Evolutionary conservation across 176 grass and related monocot species (phyloP), one percentile per base, ranked within the genome.

Genomic region (Ensete ventricosum): DNA sequence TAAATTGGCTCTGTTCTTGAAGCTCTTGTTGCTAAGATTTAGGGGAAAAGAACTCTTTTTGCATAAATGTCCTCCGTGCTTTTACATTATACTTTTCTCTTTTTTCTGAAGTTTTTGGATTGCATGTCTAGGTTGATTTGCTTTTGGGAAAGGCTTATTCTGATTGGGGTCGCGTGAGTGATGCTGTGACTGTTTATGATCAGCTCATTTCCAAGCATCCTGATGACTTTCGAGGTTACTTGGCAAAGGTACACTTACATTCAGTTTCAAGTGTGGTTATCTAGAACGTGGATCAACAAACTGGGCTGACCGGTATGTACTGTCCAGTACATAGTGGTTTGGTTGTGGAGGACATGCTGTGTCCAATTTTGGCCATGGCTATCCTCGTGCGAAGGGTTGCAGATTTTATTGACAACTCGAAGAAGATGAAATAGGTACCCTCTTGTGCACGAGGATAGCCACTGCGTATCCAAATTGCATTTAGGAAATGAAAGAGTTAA

Each of bases 91-190:
- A 1, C 19, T 16, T 72, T 71, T 9, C 22, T 14, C 16, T 20
- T 49, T 19, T 9, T 49, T 51, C 8, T 71, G 13, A 19, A 6
- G 0, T 50, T 23, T 54, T 52, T 24, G 71, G 52, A 54, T 84
- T 80, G n/a, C 48, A 73, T 73, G 71, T 75, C 20, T 74, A 96
- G 89, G 85, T 96, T 62, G 87, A 96, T 71, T 84, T 96, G 82
- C 89, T 96, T 79, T 74, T 96, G 64, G 93, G 93, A 62, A 96
- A 96, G 75, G 83, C 87, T 63, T 96, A 92, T 86, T 92, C 93
- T 79, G 87, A 90, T 60, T 96, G 89, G 93, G 87, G 85, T 21
- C 89, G 85, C 84, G 75, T 92, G 49, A 85, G 87, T 72, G 89
- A 96, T 82, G 93, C 93, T 85, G 83, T 92, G 53, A 80, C 87